Evolutionary conservation across 2,329 filamentous ascomycete species (phyloP), one percentile per base, ranked within the genome.

Genomic region (Lecanosticta acicola): DNA sequence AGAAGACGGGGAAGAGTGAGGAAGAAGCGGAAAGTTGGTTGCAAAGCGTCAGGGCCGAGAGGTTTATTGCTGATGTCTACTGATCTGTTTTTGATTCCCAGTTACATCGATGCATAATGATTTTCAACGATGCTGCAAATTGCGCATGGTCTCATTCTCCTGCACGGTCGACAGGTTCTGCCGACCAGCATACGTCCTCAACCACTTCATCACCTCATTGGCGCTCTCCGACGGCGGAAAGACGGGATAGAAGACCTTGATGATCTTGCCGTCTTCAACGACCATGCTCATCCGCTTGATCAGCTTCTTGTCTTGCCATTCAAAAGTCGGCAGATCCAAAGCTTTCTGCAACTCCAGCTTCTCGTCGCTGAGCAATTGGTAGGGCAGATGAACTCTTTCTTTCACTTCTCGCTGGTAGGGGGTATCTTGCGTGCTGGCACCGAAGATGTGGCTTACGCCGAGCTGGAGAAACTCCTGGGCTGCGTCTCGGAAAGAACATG

Each of bases 211-310:
- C 29, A 69, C 62, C 45, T 68, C 61, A 46, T 62, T 61, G 8
- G 68, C 68, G 51, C 65, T 70, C 47, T 61, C 54, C 50, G 69
- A 62, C 13, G 69, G 66, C 40, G 68, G 65, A 52, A 71, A 68
- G 5, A 71, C 67, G n/a, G 66, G 68, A 61, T 71, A 72, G 59
- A 64, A 71, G 14, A 68, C 63, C 51, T 66, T 67, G 36, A 65
- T 50, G 29, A 72, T 61, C 53, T 57, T 66, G 4, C 68, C 69
- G 51, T 69, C 61, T 44, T 67, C 54, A 18, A 71, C 51, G 8
- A 65, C 66, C 46, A 72, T 50, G 38, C 62, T 65, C 43, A 71
- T 51, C 29, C 69, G 56, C 54, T 67, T 69, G 35, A 66, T 61
- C 37, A 71, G 46, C 38, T 48, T 62, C 43, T 53, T 58, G 3